Percentiles rank a stretch among this genome's conserved stretches.
These are phyloP conservation scores for Galerina sulciceps DNA, from an alignment of 768 basidiomycete genomes.

Conservation along the genomic window DNA sequence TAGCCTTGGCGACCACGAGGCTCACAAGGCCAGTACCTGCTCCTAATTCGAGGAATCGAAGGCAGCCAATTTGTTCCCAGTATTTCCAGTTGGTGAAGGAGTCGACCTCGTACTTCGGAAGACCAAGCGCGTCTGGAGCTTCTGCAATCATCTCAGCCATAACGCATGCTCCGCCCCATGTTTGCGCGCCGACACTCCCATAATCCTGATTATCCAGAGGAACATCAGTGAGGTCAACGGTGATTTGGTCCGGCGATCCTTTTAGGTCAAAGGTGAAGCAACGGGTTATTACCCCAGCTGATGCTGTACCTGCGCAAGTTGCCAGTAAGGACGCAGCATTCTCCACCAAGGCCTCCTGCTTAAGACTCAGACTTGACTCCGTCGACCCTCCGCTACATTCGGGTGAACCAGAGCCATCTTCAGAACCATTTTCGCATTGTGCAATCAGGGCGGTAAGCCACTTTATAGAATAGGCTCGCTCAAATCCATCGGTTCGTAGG, in stretches of 20 bases:
- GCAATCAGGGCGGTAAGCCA: constrained; percentile 77
- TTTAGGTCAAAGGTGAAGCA: constrained; percentile 47
- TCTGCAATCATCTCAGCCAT: constrained; percentile 75
- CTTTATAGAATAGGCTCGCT: constrained; percentile 66
- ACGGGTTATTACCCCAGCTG: constrained; percentile 62
- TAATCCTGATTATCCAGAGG: constrained; percentile 74
- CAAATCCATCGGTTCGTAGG: constrained; percentile 64
- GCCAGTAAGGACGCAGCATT: constrained; percentile 68
- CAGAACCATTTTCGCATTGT: constrained; percentile 28
- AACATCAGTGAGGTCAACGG: constrained; percentile 64
- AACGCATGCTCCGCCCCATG: constrained; percentile 87
- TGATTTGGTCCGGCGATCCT: constrained; percentile 19
- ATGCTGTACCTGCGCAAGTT: constrained; percentile 63
- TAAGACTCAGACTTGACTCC: not conserved
- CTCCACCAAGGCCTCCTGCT: constrained; percentile 45
- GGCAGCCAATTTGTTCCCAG: not conserved
- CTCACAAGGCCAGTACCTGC: constrained; percentile 86
- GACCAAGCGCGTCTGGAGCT: constrained; percentile 42
- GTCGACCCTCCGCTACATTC: not conserved
- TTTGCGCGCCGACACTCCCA: constrained; percentile 80
- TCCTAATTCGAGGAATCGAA: constrained; percentile 77
- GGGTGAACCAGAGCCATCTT: constrained; percentile 16
- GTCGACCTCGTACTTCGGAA: not conserved
- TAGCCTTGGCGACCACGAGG: constrained; percentile 54
- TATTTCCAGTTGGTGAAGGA: too few species aligned